Conservation (phyloP, 2,329 filamentous ascomycete species). For the Domatiomyces catenatus region DNA sequence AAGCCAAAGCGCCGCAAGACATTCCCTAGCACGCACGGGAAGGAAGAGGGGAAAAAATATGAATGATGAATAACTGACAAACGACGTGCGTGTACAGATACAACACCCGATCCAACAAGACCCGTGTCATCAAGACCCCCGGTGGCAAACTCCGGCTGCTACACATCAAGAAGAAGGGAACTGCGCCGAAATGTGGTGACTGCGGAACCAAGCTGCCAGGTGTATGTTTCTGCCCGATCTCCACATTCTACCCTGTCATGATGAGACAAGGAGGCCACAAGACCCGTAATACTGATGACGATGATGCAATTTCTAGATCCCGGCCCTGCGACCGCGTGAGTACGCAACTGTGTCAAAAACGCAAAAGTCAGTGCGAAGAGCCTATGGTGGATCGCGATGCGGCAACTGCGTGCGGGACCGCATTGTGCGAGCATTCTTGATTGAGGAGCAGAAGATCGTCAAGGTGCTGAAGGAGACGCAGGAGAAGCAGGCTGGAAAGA, state of each 20-base stretch:
- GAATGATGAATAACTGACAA: constrained; percentile 3
- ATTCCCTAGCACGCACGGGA: neutral
- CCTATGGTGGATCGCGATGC: constrained; percentile 97
- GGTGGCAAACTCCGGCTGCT: constrained; percentile 90
- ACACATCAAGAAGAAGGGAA: constrained; percentile 99
- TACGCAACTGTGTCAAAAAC: constrained; percentile 94
- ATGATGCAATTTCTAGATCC: constrained; percentile 44
- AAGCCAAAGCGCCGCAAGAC: constrained; percentile 12
- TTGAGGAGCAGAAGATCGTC: constrained; percentile 99
- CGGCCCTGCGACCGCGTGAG: constrained; percentile 94
- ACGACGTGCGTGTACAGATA: constrained; percentile 44
- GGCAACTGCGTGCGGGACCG: constrained; percentile 97
- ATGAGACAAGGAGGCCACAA: neutral
- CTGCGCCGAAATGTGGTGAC: constrained; percentile 97
- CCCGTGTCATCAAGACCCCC: constrained; percentile 88
- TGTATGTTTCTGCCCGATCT: constrained; percentile 49
- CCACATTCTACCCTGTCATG: neutral
- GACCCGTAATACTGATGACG: neutral
- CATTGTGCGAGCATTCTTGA: constrained; percentile 94
- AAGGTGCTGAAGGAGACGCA: constrained; percentile 98
- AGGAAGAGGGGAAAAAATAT: neutral
- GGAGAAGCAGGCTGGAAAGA: constrained; percentile 48
- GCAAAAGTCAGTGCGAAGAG: constrained; percentile 98
- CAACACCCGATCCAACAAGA: constrained; percentile 97
- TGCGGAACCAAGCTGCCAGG: constrained; percentile 94